Evolutionary conservation across 441 rosid genomes (phyloP).

Genomic region (Rhodomyrtus psidioides): DNA sequence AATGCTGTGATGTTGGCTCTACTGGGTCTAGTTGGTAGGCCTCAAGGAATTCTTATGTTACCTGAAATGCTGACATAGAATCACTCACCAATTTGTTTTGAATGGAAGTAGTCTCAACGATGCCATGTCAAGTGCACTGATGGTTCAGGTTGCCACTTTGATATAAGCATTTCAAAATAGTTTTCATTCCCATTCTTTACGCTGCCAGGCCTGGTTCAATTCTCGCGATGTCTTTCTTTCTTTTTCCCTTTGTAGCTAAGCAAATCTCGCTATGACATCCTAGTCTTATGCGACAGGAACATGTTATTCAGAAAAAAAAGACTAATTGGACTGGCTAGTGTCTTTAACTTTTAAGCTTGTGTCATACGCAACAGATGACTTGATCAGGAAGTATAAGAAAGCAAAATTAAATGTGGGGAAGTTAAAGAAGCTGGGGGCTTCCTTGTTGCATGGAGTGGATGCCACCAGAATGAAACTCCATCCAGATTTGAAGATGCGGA

Average conservation of each 20-base stretch:
- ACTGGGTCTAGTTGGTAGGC: not conserved
- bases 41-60: too few species aligned
- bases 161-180: not conserved
- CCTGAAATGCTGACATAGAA: too few species aligned
- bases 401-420: constrained; percentile 31
- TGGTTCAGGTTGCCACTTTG: not conserved
- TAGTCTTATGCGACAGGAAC: not conserved
- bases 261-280: not conserved
- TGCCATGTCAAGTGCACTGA: not conserved
- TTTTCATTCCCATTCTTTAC: not conserved
- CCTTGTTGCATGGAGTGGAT: constrained; percentile 39
- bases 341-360: not conserved
- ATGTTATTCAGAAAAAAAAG: not conserved
- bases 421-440: constrained; percentile 30
- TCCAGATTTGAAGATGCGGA: constrained; percentile 18
- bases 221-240: not conserved
- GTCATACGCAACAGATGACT: constrained; percentile 12
- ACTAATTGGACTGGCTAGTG: not conserved
- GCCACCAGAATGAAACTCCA: constrained; percentile 31
- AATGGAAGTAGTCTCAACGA: too few species aligned
- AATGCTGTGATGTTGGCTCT: not conserved
- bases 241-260: not conserved
- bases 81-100: too few species aligned
- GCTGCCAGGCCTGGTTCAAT: not conserved
- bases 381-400: constrained; percentile 29